Evolutionary conservation across 2,329 filamentous ascomycete species (phyloP), one percentile per base, ranked within the genome.

Genomic region (Cordyceps tenuipes): DNA sequence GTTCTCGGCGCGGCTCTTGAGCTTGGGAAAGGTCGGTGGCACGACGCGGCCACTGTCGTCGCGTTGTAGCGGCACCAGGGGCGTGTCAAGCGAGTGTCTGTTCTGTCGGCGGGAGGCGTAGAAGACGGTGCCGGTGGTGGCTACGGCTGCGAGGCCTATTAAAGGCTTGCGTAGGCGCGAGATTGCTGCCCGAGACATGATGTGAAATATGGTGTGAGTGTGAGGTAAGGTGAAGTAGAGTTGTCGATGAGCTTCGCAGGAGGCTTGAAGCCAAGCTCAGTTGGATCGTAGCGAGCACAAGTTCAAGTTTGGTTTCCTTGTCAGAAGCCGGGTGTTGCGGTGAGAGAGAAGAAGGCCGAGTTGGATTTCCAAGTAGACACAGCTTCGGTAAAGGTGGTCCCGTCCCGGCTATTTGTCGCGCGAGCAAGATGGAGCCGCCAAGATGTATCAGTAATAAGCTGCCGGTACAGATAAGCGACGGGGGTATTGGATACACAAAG

Each of bases 1-100:
- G 66, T 76, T 74, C 26, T 75, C 66, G 17, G 70, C 65, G 29
- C 75, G 73, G 43, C 65, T 67, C 64, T 69, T 73, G 64, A 69
- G 50, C 57, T 67, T 60, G 46, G 69, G 69, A 66, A 77, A 76
- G 7, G 66, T 64, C 0, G 75, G 75, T 2, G 74, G 71, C 1
- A 73, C 64, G 62, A 77, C 75, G 60, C 67, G 70, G 46, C 73
- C 73, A 44, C 64, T 62, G 60, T 59, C 60, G 61, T 76, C 75
- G 50, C 74, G 73, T 65, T 69, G 70, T 36, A 72, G 64, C 49
- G 70, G 67, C 5, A 68, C 72, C 43, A 74, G 62, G 19, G 74
- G 66, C 64, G 66, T 67, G 57, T 71, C 67, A 61, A 70, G 66
- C n/a, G 67, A 60, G 48, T 70, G 68, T n/a, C 64, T 68, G 59